phyloP scores from a whole-genome alignment of 345 rosid species.

The Laguncularia racemosa region DNA sequence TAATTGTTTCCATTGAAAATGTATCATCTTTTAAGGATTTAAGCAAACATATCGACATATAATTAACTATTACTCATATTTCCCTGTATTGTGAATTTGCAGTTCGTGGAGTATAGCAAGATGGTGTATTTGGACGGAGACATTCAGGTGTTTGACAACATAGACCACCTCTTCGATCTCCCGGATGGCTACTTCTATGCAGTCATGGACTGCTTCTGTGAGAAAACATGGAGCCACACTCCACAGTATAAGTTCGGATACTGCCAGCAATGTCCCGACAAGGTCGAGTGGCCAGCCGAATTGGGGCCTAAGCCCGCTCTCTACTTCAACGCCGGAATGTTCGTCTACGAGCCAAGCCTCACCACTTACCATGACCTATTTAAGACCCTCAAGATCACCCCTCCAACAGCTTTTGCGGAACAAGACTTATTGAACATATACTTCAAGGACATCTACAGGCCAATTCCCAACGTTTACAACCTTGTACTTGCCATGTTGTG shows the following conservation, averaged over 20 bases:
- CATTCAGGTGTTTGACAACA: slow-evolving; percentile 32
- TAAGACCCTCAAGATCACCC: slow-evolving; percentile 18
- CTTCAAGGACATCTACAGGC: slow-evolving; percentile 34
- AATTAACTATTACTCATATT: no score
- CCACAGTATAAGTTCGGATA: slow-evolving; percentile 39
- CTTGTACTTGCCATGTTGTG: slow-evolving; percentile 46
- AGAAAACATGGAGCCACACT: slow-evolving; percentile 35
- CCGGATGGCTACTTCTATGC: slow-evolving; percentile 30
- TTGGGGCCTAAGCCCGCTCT: slow-evolving; percentile 28
- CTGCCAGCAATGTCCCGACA: slow-evolving; percentile 45
- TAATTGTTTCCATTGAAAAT: no score
- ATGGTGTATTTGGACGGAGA: slow-evolving; percentile 38
- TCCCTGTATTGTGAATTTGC: neutral
- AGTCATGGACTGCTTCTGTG: slow-evolving; percentile 50
- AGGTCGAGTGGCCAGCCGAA: slow-evolving; percentile 24
- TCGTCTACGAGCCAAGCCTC: slow-evolving; percentile 28
- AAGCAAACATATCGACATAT: no score
- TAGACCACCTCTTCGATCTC: slow-evolving; percentile 31
- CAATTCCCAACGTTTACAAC: slow-evolving; percentile 27
- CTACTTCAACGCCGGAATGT: slow-evolving; percentile 48
- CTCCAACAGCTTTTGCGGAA: slow-evolving; percentile 41
- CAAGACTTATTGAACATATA: slow-evolving; percentile 43
- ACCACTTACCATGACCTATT: slow-evolving; percentile 23
- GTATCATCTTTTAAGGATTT: no score
- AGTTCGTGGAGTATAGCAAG: slow-evolving; percentile 33